Percentiles rank a stretch among this genome's conserved stretches.
phyloP scores from a whole-genome alignment of 2,329 filamentous ascomycete species.

The Decorospora gaudefroyi region DNA sequence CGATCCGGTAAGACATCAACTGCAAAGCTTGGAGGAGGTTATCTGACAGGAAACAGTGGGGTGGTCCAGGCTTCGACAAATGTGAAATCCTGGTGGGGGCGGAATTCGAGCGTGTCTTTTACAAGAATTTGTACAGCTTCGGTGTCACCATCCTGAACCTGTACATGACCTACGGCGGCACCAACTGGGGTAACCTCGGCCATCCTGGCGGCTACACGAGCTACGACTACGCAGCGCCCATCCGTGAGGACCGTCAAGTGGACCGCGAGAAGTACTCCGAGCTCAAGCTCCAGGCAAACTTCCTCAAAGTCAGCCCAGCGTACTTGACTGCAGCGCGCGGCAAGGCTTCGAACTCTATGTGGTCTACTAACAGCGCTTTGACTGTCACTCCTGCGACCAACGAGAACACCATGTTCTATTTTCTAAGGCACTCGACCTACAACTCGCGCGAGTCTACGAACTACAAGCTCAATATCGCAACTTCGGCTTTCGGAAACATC shows the following conservation, averaged over 20 bases:
- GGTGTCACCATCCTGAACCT: slow-evolving; percentile 70
- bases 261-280: slow-evolving; percentile 78
- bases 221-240: slow-evolving; percentile 66
- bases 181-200: slow-evolving; percentile 74
- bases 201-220: slow-evolving; percentile 63
- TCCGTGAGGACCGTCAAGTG: slow-evolving; percentile 71
- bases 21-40: not conserved
- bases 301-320: slow-evolving; percentile 71
- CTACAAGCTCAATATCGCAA: slow-evolving; percentile 68
- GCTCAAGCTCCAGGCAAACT: slow-evolving; percentile 75
- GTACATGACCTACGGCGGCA: slow-evolving; percentile 80
- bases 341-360: slow-evolving; percentile 36
- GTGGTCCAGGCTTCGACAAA: slow-evolving; percentile 69
- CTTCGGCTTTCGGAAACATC: slow-evolving; percentile 59
- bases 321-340: slow-evolving; percentile 61
- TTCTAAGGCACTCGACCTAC: slow-evolving; percentile 68
- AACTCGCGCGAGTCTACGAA: slow-evolving; percentile 60
- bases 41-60: slow-evolving; percentile 56
- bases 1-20: slow-evolving; percentile 54
- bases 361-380: slow-evolving; percentile 53
- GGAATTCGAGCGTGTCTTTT: slow-evolving; percentile 78
- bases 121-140: slow-evolving; percentile 73
- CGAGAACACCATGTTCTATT: slow-evolving; percentile 64
- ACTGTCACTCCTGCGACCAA: slow-evolving; percentile 66
- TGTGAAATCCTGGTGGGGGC: slow-evolving; percentile 69